These are phyloP conservation scores for Eurotiales sp. DNA, from an alignment of 2,329 filamentous ascomycete species.

Conservation along the genomic window DNA sequence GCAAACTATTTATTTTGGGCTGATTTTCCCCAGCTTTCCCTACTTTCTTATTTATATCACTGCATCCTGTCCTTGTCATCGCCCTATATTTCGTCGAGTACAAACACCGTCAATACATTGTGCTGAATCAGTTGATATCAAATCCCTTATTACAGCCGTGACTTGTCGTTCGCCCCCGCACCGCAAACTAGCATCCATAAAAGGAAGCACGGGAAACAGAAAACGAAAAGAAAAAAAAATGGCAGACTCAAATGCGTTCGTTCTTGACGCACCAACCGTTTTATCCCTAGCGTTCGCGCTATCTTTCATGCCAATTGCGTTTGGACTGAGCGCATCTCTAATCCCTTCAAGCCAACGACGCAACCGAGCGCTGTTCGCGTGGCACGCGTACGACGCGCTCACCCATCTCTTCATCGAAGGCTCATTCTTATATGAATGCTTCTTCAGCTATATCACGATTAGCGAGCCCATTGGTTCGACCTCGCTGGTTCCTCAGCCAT, in stretches of 20 bases:
- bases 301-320: constrained; percentile 49
- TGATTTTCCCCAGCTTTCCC: too few relatives aligned
- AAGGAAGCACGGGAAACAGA: not conserved
- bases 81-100: too few relatives aligned
- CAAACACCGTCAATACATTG: too few relatives aligned
- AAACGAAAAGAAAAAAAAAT: constrained; percentile 7
- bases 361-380: constrained; percentile 79
- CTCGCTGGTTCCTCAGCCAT: constrained; percentile 22
- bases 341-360: constrained; percentile 53
- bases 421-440: constrained; percentile 88
- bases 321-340: constrained; percentile 52
- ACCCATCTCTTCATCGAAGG: constrained; percentile 91
- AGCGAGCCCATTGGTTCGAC: constrained; percentile 27
- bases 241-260: constrained; percentile 27
- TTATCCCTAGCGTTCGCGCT: constrained; percentile 51
- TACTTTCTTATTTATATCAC: too few relatives aligned
- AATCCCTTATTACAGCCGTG: too few relatives aligned
- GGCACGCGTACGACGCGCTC: constrained; percentile 89
- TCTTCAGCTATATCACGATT: constrained; percentile 62
- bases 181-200: not conserved
- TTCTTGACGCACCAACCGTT: constrained; percentile 45
- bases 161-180: not conserved
- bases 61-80: too few relatives aligned
- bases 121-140: too few relatives aligned
- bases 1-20: too few relatives aligned